Evolutionary conservation across 2,329 filamentous ascomycete species (phyloP).

Genomic region (Epichloe amarillans): DNA sequence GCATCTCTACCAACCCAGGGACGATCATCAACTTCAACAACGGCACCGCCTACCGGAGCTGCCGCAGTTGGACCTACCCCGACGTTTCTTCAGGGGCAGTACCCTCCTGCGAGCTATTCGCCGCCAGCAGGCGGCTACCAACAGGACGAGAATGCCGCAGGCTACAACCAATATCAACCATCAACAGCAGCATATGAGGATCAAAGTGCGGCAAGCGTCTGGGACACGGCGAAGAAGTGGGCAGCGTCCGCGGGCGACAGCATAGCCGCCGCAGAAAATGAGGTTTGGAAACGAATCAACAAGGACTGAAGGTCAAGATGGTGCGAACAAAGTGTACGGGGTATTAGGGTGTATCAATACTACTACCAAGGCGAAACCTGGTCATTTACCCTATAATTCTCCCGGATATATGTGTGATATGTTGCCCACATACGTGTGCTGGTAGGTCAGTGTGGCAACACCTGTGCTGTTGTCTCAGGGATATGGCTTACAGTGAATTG

Average conservation of each 20-base stretch:
- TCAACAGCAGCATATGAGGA: conserved; percentile 21
- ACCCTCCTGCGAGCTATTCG: conserved; percentile 19
- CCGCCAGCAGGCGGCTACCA: conserved; percentile 41
- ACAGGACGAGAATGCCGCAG: conserved; percentile 40
- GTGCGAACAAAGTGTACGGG: background rate
- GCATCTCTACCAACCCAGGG: conserved; percentile 27
- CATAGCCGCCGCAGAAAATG: conserved; percentile 43
- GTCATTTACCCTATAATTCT: background rate
- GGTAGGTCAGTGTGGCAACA: background rate
- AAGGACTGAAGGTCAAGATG: conserved; percentile 26
- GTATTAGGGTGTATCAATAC: background rate
- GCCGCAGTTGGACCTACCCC: conserved; percentile 8
- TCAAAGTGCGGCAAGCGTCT: conserved; percentile 30
- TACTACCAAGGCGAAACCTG: conserved; percentile 1
- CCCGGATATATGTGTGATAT: background rate
- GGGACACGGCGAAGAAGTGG: conserved; percentile 44
- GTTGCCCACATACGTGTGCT: background rate
- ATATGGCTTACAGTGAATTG: background rate
- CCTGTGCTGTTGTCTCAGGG: background rate
- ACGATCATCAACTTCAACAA: conserved; percentile 30
- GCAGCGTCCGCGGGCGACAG: conserved; percentile 42
- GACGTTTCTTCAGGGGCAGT: conserved; percentile 14
- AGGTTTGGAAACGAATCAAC: conserved; percentile 52
- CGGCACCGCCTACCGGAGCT: conserved; percentile 8
- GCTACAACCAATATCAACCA: conserved; percentile 34